Base-by-base conservation (phyloP, 768 basidiomycete species). In the Amanita pallidorosea region DNA sequence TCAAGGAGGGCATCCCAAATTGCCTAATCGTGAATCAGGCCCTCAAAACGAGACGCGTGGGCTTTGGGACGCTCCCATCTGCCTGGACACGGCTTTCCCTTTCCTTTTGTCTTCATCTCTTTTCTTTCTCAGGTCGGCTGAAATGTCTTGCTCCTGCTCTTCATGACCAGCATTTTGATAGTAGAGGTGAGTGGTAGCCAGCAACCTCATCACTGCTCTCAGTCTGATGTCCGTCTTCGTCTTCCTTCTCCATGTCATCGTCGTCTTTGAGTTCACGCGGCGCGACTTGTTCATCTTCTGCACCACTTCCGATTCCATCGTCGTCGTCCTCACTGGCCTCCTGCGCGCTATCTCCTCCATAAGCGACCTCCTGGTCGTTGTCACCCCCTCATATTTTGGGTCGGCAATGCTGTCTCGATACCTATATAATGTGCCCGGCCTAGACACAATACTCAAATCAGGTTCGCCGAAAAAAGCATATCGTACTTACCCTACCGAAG, bases 1-100 rank as follows among this genome's bases (percentile, higher is more conserved):
- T 96, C 89, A 25, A 97, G 73, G 34, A 97, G 71, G 4, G 76
- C 72, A 63, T 97, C 91, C 87, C 91, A 96, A 33, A 93, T 65
- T 2, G 73, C 71, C 92, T 97, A 5, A 47, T 23, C 37, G 51
- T 27, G 45, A 45, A 54, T 55, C 43, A 42, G 56, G 43, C 13
- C n/a, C 47, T 45, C n/a, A n/a, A n/a, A n/a, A n/a, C n/a, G n/a
- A n/a, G n/a, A 44, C 20, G 9, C 8, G 7, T 4, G 36, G 18
- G 3, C n/a, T 7, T 23, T 18, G 15, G 1, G 44, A 45, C 42
- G 69, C 87, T 53, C 59, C 95, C 49, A 92, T 77, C 67, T 98
- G 95, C 55, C 76, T 79, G 43, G 80, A 74, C 49, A 97, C 81
- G 6, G 88, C 91, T 56, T 77, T 78, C 2, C 94, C 95, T 65